Base-by-base conservation (phyloP, 2,329 filamentous ascomycete species). In the Cucurbitaria berberidis region DNA sequence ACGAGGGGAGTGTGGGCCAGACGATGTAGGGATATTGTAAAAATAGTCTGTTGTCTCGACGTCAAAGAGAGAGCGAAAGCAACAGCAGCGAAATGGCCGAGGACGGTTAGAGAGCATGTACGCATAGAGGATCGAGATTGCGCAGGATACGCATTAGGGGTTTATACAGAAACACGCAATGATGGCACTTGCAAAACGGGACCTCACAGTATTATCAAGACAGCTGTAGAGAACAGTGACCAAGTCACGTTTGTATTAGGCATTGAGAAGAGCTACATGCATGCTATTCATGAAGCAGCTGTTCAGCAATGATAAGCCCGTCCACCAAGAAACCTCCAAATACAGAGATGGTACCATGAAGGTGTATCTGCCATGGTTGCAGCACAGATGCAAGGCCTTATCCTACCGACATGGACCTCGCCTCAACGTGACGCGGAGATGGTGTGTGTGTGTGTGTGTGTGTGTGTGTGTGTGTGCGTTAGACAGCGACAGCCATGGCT, bases 401-500 rank as follows among this genome's bases (percentile, higher is more conserved):
- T 48, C 45, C 47, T 50, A 54, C 34, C 42, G 51, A 39, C 38
- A 42, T 51, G 19, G 35, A 51, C 38, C 45, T 34, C 35, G 50
- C 38, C 45, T 34, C 35, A 51, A 49, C 16, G 46, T 45, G 18
- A 51, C 34, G 32, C 32, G 29, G 45, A 47, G 19, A 22, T 16
- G 16, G 13, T 43, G 21, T 13, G 39, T 51, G 40, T 35, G n/a
- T 15, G 42, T 42, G n/a, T n/a, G n/a, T n/a, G n/a, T n/a, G n/a
- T n/a, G n/a, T n/a, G n/a, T n/a, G n/a, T n/a, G n/a, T n/a, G n/a
- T n/a, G n/a, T n/a, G n/a, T n/a, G n/a, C n/a, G n/a, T 55, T 57
- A 69, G 59, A 53, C 60, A 24, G 65, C 41, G 39, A 55, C 51
- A 50, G 55, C 61, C 45, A 68, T 51, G 35, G 55, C 62, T 40